Base-by-base conservation (phyloP, 352 stramenopile species). In the Globisporangium perplexum region DNA sequence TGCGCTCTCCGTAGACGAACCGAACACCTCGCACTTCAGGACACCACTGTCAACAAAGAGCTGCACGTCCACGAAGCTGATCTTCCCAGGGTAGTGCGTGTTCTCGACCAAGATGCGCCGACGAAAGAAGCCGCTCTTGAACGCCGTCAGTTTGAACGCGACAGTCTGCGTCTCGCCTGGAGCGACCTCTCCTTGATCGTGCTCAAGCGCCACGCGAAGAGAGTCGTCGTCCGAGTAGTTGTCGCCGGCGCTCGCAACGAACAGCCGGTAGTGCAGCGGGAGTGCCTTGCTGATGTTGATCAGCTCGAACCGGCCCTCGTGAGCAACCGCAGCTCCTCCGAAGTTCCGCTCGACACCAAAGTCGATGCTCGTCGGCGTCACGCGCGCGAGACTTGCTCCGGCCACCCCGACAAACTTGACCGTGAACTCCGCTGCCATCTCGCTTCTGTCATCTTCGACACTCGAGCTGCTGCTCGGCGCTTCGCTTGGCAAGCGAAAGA, bases 351-450 rank as follows among this genome's bases (percentile, higher is more conserved):
- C 85, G 31, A 90, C 79, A 7, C 80, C 77, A 59, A 95, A 93
- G 44, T 95, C 80, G 30, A 95, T 77, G 31, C 66, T 60, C 2
- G 60, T 69, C 42, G 83, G 80, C 20, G 65, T 70, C 35, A 95
- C 82, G 45, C 75, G 72, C 11, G 77, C 74, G 42, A 94, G 67
- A 73, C 86, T 95, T 8, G 76, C 80, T 39, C 86, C 86, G 47
- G 83, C 83, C 28, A 93, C 66, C 33, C 82, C 83, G 35, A 92
- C 71, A 77, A 95, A 95, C 57, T 93, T 94, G 58, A 95, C 65
- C 6, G 86, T 95, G 57, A 95, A 95, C 50, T 95, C 86, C 7
- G 86, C 68, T 20, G 88, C 63, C 73, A 94, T 90, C 8, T 76
- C 78, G 42, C 66, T 79, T 50, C 86, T 90, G 33, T 77, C 72